A percentile compares a stretch with the other conserved stretches of the same genome.
Evolutionary conservation across 2,329 filamentous ascomycete genomes (phyloP).

Genomic region (Paracorniculantispora psalliotae): DNA sequence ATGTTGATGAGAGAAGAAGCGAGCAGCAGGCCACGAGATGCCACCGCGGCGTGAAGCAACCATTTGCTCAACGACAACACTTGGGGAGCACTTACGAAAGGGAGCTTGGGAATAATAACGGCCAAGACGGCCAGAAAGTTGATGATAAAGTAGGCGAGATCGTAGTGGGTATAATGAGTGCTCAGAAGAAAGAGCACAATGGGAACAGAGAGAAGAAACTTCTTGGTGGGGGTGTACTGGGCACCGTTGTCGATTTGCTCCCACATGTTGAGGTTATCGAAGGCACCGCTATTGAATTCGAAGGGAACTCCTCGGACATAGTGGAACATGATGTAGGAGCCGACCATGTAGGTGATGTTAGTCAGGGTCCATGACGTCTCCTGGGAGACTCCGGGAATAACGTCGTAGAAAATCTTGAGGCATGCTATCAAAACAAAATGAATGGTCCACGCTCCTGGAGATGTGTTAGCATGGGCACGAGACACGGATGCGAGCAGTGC

Average conservation of each 20-base stretch:
- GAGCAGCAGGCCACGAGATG: not conserved
- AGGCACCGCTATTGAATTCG: conserved; percentile 96
- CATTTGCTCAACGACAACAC: too few relatives aligned
- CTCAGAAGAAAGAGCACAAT: conserved; percentile 92
- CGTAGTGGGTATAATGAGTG: conserved; percentile 98
- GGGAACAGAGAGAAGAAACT: conserved; percentile 91
- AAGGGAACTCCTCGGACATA: conserved; percentile 97
- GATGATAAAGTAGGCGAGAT: conserved; percentile 93
- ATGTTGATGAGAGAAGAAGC: not conserved
- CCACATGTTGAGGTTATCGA: conserved; percentile 99
- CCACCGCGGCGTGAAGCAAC: too few relatives aligned
- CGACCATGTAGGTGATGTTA: conserved; percentile 98
- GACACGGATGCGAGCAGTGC: conserved; percentile 1
- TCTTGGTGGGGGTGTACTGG: conserved; percentile 98
- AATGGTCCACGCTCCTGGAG: conserved; percentile 89
- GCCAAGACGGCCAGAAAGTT: conserved; percentile 90
- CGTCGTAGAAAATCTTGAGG: conserved; percentile 95
- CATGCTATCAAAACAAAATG: conserved; percentile 87
- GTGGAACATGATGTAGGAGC: conserved; percentile 99
- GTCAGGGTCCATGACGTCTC: conserved; percentile 98
- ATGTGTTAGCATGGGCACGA: conserved; percentile 10
- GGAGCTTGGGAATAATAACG: conserved; percentile 94
- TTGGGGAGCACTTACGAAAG: conserved; percentile 65
- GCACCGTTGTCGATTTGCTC: conserved; percentile 99
- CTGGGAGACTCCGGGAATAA: conserved; percentile 91